phyloP scores from a whole-genome alignment of 495 filamentous ascomycete species.

The Trichoderma asperelloides region DNA sequence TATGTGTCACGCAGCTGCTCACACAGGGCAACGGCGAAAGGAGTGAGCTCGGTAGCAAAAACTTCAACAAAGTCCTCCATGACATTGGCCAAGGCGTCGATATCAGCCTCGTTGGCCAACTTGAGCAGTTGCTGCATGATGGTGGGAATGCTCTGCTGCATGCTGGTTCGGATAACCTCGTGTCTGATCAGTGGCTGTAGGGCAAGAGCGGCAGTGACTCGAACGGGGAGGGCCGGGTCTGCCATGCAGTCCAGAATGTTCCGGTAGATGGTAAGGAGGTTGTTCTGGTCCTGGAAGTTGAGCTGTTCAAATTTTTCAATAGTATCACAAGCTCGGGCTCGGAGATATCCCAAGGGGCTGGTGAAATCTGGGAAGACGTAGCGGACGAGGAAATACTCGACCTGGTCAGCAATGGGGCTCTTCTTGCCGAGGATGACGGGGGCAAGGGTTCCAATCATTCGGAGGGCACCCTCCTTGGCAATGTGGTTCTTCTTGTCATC shows the following conservation, averaged over 20 bases:
- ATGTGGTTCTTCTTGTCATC: slow-evolving; percentile 83
- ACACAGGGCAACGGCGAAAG: slow-evolving; percentile 94
- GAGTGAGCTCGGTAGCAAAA: slow-evolving; percentile 88
- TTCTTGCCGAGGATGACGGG: slow-evolving; percentile 95
- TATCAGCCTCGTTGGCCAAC: slow-evolving; percentile 89
- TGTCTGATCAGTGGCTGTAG: slow-evolving; percentile 93
- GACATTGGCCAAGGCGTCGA: slow-evolving; percentile 93
- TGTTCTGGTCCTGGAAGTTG: slow-evolving; percentile 90
- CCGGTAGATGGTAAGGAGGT: slow-evolving; percentile 88
- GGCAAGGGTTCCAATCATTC: slow-evolving; percentile 94
- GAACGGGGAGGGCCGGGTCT: slow-evolving; percentile 79
- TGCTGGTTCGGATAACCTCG: slow-evolving; percentile 82
- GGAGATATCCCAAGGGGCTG: slow-evolving; percentile 84
- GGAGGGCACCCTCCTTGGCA: slow-evolving; percentile 89
- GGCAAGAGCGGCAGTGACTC: slow-evolving; percentile 89
- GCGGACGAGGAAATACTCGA: slow-evolving; percentile 97
- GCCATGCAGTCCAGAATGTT: slow-evolving; percentile 98
- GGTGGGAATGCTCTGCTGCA: slow-evolving; percentile 98
- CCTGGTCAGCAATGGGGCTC: slow-evolving; percentile 92
- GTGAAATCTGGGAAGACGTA: slow-evolving; percentile 98
- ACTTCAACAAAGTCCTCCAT: slow-evolving; percentile 99
- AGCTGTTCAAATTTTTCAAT: slow-evolving; percentile 96
- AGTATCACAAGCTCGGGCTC: slow-evolving; percentile 91
- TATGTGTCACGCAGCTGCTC: slow-evolving; percentile 97
- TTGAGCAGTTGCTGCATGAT: slow-evolving; percentile 99